Conservation (phyloP, 352 stramenopile genomes). For the Phytophthora boehmeriae region DNA sequence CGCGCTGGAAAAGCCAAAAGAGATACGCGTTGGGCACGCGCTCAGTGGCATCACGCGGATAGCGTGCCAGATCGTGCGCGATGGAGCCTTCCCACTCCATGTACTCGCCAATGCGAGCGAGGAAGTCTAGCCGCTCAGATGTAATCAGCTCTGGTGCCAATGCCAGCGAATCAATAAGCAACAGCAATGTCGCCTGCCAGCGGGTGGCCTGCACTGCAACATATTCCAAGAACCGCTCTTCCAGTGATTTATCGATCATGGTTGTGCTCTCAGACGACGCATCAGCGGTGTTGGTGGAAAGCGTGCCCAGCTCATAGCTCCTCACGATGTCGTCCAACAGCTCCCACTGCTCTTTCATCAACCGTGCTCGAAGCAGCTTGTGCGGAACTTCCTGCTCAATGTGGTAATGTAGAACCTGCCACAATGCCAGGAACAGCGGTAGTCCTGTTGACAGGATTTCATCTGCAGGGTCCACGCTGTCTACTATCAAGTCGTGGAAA, state of each 20-base stretch:
- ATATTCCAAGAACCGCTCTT: constrained; percentile 54
- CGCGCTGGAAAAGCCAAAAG: constrained; percentile 65
- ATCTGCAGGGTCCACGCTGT: constrained; percentile 56
- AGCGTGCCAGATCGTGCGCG: constrained; percentile 79
- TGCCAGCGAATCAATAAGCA: constrained; percentile 78
- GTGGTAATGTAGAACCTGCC: constrained; percentile 86
- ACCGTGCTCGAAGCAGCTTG: constrained; percentile 55
- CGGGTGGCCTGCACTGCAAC: constrained; percentile 77
- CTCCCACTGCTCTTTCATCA: constrained; percentile 66
- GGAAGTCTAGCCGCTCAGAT: constrained; percentile 58
- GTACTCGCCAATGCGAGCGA: constrained; percentile 76
- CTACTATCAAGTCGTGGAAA: constrained; percentile 50
- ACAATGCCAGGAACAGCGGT: constrained; percentile 76
- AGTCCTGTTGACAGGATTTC: constrained; percentile 74
- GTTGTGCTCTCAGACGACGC: neutral
- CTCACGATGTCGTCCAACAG: constrained; percentile 68
- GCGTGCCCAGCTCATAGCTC: constrained; percentile 56
- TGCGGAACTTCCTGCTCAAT: constrained; percentile 82
- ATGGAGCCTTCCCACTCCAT: constrained; percentile 89
- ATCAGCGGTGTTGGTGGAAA: constrained; percentile 15
- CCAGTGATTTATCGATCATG: constrained; percentile 19
- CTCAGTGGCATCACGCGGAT: constrained; percentile 63
- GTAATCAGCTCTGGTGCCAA: constrained; percentile 66
- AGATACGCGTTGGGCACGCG: constrained; percentile 78
- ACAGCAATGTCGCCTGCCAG: constrained; percentile 82